These are phyloP conservation scores for Vitis rupestris DNA, from an alignment of 164 flowering plant species.

Conservation along the genomic window DNA sequence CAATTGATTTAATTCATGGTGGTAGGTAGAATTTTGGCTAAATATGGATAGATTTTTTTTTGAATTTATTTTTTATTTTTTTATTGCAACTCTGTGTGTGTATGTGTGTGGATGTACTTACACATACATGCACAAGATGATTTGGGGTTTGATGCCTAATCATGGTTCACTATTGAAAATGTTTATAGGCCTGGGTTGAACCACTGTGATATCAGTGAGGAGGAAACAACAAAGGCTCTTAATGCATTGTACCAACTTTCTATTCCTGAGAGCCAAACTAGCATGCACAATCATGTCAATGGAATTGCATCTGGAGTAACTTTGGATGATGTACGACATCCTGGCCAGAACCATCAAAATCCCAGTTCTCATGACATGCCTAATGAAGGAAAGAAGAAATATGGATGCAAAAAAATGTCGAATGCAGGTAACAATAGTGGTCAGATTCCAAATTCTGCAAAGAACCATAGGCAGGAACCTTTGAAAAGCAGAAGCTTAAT, in stretches of 20 bases:
- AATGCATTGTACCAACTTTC: conserved; percentile 29
- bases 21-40: no score
- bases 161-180: conserved; percentile 10
- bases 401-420: conserved; percentile 18
- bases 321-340: conserved; percentile 14
- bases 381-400: conserved; percentile 27
- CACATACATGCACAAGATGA: no score
- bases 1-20: not conserved
- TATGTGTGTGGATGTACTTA: no score
- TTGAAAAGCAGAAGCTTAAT: conserved; percentile 27
- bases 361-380: conserved; percentile 11
- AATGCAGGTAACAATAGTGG: conserved; percentile 11
- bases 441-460: conserved; percentile 13
- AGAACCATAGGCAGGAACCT: conserved; percentile 15
- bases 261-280: conserved; percentile 25
- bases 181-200: conserved; percentile 55
- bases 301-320: conserved; percentile 10
- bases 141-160: not conserved
- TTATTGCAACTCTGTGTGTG: not conserved
- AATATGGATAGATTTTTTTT: not conserved
- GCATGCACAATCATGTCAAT: conserved; percentile 14
- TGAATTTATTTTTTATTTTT: not conserved
- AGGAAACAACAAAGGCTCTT: conserved; percentile 48
- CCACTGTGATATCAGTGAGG: conserved; percentile 50
- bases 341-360: conserved; percentile 11